Conservation (phyloP, 1,284 basidiomycete genomes). For the Laetiporus sulphureus region DNA sequence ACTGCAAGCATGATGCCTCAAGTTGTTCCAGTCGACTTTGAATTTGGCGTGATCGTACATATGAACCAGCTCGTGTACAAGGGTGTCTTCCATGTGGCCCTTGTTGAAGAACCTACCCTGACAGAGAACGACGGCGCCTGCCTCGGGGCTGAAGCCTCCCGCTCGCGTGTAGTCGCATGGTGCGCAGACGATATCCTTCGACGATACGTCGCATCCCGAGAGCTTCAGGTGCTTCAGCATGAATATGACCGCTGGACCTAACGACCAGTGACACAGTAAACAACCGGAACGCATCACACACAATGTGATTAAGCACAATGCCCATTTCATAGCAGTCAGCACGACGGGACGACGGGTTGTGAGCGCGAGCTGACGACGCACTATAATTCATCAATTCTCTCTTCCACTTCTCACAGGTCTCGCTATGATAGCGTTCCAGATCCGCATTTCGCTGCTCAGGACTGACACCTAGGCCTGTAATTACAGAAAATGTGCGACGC, state of each 20-base stretch:
- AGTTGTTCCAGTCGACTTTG: conserved; percentile 86
- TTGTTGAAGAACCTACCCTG: conserved; percentile 78
- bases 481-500: conserved; percentile 43
- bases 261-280: background rate
- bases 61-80: conserved; percentile 94
- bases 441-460: conserved; percentile 42
- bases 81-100: conserved; percentile 87
- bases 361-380: conserved; percentile 28
- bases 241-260: conserved; percentile 82
- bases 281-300: too few species aligned
- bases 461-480: conserved; percentile 52
- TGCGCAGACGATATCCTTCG: conserved; percentile 72
- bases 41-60: conserved; percentile 95
- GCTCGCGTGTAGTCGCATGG: conserved; percentile 72
- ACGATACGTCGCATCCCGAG: conserved; percentile 59
- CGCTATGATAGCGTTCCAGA: conserved; percentile 34
- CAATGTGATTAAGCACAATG: too few species aligned
- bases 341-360: too few species aligned
- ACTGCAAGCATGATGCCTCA: conserved; percentile 92
- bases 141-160: conserved; percentile 79
- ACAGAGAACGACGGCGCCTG: conserved; percentile 77
- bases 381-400: conserved; percentile 47
- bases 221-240: conserved; percentile 84
- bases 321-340: too few species aligned
- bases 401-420: conserved; percentile 54